Base-by-base conservation (phyloP, 2,329 filamentous ascomycete species). In the Colletotrichum coccodes region DNA sequence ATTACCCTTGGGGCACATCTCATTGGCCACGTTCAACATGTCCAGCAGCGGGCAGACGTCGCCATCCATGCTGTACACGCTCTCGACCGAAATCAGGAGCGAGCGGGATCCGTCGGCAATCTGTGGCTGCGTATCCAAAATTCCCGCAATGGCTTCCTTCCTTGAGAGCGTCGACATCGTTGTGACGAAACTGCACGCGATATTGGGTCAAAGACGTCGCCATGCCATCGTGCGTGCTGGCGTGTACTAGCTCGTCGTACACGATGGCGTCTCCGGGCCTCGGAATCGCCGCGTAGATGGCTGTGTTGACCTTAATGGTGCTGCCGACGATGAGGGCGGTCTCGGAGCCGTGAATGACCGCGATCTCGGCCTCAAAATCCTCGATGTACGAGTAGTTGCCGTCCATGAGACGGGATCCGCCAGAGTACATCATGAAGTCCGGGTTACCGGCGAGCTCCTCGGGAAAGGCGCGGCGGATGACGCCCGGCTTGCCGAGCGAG, bases 231-330 rank as follows among this genome's bases (percentile, higher is more conserved):
- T 89, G 88, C 0, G 86, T 84, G 75, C 89, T 92, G 0, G 91
- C 91, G 72, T 93, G 91, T 4, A 92, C 86, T 16, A 89, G 81
- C 71, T 89, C 88, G 76, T 93, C 91, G 68, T 90, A 90, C 0
- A 93, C 73, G 23, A 93, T 84, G 1, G 82, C 74, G 73, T 89
- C 87, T 0, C 85, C 86, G 0, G 81, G 81, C 32, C 84, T 84
- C 0, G 87, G 86, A 16, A 89, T 76, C 36, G 81, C 81, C 0
- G 82, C 78, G 23, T 84, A 83, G 12, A 89, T 82, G 11, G 84
- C 86, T 1, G 80, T 76, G 71, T 89, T 89, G 18, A 85, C 87
- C 65, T 86, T 83, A 66, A 80, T 89, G 0, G 85, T 87, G 0
- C 85, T 91, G 70, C 89, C 89, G 72, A 90, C 87, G 0, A 93